Base-by-base conservation (phyloP, 129 eudicot genomes). In the Escallonia herrerae region DNA sequence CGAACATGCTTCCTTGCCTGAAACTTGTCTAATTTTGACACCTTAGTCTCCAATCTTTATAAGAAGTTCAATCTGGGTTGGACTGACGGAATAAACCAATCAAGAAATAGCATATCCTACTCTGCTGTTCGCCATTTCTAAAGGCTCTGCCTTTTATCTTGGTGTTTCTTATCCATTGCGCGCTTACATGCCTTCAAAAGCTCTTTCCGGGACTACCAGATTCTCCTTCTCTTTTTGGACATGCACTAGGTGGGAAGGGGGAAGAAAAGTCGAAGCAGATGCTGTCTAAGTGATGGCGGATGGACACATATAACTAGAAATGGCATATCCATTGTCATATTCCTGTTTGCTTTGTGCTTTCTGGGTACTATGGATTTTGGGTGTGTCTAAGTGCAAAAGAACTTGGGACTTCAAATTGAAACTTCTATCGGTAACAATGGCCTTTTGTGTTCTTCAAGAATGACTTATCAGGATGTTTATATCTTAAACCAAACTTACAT, bases 141-240 rank as follows among this genome's bases (percentile, higher is more conserved):
- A 43, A 38, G 10, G 6, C 44, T 12, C 45, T 49, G 54, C 54
- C 12, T 49, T 49, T 46, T 49, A 1, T n/a, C 13, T 49, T 7
- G 54, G 12, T 49, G 5, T 11, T 49, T 5, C 54, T 49, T 49
- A 49, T 49, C 54, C 54, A 7, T 8, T 5, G 54, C 54, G 12
- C 12, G 33, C 33, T 22, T 22, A 22, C 33, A 22, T 49, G 9
- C 0, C 4, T 54, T 54, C 33, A 13, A n/a, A n/a, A 3, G 58
- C 60, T 4, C 52, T 56, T 55, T 15, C 11, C 54, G 40, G 8
- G n/a, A 15, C 4, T 4, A 10, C 39, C 43, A 11, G 33, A 67
- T 67, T 52, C 72, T 11, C n/a, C 53, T 9, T 22, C 73, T 8
- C 40, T n/a, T 64, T 60, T 68, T 15, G 56, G 40, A 56, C 65